Percentiles rank a stretch among this genome's conserved stretches.
phyloP scores from a whole-genome alignment of 148 eudicot species.

The Fallopia convolvulus region DNA sequence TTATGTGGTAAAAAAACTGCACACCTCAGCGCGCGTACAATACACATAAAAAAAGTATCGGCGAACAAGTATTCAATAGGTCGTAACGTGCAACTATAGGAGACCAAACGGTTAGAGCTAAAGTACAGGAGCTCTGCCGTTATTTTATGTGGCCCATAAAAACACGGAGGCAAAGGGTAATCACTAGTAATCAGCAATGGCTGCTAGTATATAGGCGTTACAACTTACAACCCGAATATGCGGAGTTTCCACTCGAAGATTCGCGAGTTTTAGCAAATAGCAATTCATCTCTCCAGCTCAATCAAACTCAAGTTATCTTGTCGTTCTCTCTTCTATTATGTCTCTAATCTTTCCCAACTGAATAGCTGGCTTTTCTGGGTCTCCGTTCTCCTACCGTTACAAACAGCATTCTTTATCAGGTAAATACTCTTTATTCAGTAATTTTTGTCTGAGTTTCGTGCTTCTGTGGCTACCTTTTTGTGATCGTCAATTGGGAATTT shows the following conservation, averaged over 20 bases:
- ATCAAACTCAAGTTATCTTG: background rate
- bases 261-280: background rate
- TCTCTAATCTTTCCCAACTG: background rate
- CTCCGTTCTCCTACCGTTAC: background rate
- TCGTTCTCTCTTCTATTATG: background rate
- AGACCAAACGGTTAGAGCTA: too few relatives aligned
- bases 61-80: too few relatives aligned
- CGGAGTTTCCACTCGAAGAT: background rate
- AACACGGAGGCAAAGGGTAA: constrained; percentile 2
- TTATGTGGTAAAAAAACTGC: too few relatives aligned
- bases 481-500: background rate
- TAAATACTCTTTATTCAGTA: background rate
- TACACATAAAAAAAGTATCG: too few relatives aligned
- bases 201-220: background rate
- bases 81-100: too few relatives aligned
- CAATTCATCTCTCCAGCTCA: background rate
- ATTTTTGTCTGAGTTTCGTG: background rate
- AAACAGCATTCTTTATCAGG: background rate
- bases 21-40: too few relatives aligned
- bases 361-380: background rate
- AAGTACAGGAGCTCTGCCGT: too few relatives aligned
- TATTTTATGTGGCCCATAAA: background rate
- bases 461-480: background rate
- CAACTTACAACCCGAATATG: constrained; percentile 5
- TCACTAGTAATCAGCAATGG: background rate